Percentiles rank a stretch among this genome's conserved stretches.
phyloP scores from a whole-genome alignment of 1,139 yeast species.

The Candida pseudocylindracea region DNA sequence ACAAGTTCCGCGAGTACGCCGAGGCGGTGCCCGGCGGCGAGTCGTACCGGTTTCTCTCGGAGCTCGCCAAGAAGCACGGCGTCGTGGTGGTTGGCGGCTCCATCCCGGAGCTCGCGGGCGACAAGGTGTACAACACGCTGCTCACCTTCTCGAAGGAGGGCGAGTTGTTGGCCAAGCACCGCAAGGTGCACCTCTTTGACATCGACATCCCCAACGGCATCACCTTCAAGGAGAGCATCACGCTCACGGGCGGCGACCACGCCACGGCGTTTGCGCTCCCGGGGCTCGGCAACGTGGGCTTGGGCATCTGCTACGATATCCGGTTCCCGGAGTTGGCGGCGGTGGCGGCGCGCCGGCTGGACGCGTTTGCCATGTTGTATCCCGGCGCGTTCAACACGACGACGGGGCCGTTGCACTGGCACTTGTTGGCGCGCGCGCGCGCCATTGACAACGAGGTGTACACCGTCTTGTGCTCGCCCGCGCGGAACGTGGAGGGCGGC shows the following conservation, averaged over 20 bases:
- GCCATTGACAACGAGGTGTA: slow-evolving; percentile 81
- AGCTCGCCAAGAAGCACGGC: slow-evolving; percentile 35
- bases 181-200: slow-evolving; percentile 80
- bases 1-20: slow-evolving; percentile 68
- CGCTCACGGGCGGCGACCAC: slow-evolving; percentile 56
- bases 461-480: slow-evolving; percentile 71
- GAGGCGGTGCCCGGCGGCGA: slow-evolving; percentile 55
- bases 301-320: slow-evolving; percentile 84
- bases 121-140: slow-evolving; percentile 57
- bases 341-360: slow-evolving; percentile 42
- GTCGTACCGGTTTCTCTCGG: slow-evolving; percentile 36
- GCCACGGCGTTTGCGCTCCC: slow-evolving; percentile 57
- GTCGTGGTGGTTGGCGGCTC: slow-evolving; percentile 75
- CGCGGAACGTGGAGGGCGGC: slow-evolving; percentile 42
- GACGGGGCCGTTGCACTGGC: slow-evolving; percentile 94
- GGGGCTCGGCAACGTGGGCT: slow-evolving; percentile 57
- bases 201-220: slow-evolving; percentile 81
- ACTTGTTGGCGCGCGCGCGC: slow-evolving; percentile 60
- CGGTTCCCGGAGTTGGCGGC: slow-evolving; percentile 76
- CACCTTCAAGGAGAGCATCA: slow-evolving; percentile 60
- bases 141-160: slow-evolving; percentile 55
- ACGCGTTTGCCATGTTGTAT: slow-evolving; percentile 74
- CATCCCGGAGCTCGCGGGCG: slow-evolving; percentile 48
- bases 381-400: slow-evolving; percentile 95
- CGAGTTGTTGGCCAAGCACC: slow-evolving; percentile 57